Base-by-base conservation (phyloP, 2,329 filamentous ascomycete genomes). In the Aspergillus sp. region DNA sequence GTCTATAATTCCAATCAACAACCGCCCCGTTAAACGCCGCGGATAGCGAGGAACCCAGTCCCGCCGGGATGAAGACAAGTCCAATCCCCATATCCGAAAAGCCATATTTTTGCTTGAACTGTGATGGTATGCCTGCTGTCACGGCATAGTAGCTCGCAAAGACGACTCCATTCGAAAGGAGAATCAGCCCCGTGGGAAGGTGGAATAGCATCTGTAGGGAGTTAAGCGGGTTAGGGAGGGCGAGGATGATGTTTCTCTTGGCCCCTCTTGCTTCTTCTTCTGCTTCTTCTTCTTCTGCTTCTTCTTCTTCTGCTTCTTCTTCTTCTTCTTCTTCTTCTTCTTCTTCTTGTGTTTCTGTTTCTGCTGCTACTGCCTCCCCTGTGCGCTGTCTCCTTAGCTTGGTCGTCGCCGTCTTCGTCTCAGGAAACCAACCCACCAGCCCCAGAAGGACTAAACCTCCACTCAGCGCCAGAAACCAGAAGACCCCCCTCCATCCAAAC, bases 391-490 rank as follows among this genome's bases (percentile, higher is more conserved):
- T 30, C 26, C 22, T 24, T 24, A n/a, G n/a, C n/a, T 24, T 24
- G 5, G 8, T 30, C 11, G 26, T 9, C 3, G 9, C 26, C 2
- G 26, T 26, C 68, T 64, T 65, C 2, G 74, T 76, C 55, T 76
- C 74, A 1, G 72, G 74, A n/a, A 75, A 68, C 53, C 68, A 64
- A 1, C 71, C 15, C 5, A 68, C 12, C 1, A 71, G 48, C 0
- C 59, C 59, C 2, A 68, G 15, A 20, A 66, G 60, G 20, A 69
- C 73, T 1, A 64, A 59, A 0, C 66, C 71, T 0, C 74, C 69
- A 26, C 76, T 66, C 17, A 82, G 78, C 8, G 76, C 69, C 2
- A 84, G 69, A 56, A 83, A 81, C 80, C 81, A 84, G 60, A 84
- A 85, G 6, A 84, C 77, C 2, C 74, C 73, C 39, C 75, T 69